Conservation (phyloP, 805 yeast species). For the Myxozyma lipomycoides region DNA sequence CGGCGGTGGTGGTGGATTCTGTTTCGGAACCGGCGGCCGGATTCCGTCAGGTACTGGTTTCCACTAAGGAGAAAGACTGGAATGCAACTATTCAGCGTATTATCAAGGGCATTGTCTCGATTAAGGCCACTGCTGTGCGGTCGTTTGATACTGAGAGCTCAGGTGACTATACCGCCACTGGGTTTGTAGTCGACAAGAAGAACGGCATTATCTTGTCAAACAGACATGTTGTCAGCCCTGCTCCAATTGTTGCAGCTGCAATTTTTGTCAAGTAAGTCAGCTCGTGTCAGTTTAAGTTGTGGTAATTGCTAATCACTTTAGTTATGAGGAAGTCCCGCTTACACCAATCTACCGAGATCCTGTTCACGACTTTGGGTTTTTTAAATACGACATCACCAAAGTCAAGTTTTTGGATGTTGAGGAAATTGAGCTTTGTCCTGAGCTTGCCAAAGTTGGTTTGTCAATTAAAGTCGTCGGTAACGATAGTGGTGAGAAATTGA, state of each 20-base stretch:
- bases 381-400: constrained; percentile 22
- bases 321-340: constrained; percentile 27
- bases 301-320: not conserved
- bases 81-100: constrained; percentile 26
- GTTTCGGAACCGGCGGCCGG: not conserved
- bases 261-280: constrained; percentile 25
- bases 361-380: constrained; percentile 28
- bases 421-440: constrained; percentile 26
- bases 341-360: constrained; percentile 27
- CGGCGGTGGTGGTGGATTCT: constrained; percentile 8
- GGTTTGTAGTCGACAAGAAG: constrained; percentile 26
- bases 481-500: constrained; percentile 28
- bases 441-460: constrained; percentile 22
- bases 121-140: constrained; percentile 25
- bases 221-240: constrained; percentile 26
- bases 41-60: constrained; percentile 1
- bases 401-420: constrained; percentile 25
- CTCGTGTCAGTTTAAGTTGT: not conserved
- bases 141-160: constrained; percentile 25
- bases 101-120: constrained; percentile 26
- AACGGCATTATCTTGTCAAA: constrained; percentile 26
- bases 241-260: constrained; percentile 27
- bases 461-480: constrained; percentile 27
- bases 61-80: constrained; percentile 21
- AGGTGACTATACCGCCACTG: constrained; percentile 28